Base-by-base conservation (phyloP, 176 grass and related monocot species). In the Microstegium vimineum region DNA sequence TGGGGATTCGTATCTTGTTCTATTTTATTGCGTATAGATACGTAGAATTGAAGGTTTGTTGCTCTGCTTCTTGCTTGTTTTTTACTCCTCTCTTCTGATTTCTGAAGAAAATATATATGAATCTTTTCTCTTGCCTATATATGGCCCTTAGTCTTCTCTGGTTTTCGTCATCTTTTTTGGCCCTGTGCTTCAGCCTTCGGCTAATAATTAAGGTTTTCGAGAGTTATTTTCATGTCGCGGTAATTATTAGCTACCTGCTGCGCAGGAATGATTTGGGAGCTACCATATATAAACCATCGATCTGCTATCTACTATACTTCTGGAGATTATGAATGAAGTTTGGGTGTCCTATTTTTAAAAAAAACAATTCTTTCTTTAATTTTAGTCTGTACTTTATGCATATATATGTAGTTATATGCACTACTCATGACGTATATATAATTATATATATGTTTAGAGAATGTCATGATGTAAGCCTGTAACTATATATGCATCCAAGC, bases 261-360 rank as follows among this genome's bases (percentile, higher is more conserved):
- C 2, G 25, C 22, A 26, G 74, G 65, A 35, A 45, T 78, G 22
- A 34, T 67, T 71, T 82, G 52, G 31, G 8, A 54, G 74, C n/a
- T n/a, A n/a, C n/a, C 33, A 61, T 36, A 76, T 76, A 37, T 47
- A 37, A n/a, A 22, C 25, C 46, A 22, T 12, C n/a, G n/a, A n/a
- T n/a, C n/a, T n/a, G n/a, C 30, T 54, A 7, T 47, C 16, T 74
- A 31, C 18, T 73, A 13, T 38, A 52, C 32, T 66, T 66, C 23
- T 36, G 23, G 10, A 71, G 42, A 60, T 57, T 80, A 71, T 11
- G 66, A 60, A 43, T 71, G 33, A 71, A 77, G 20, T 57, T 35
- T 76, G 67, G 62, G 67, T 63, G 70, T 62, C 40, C 75, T 81
- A n/a, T n/a, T 79, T 38, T 41, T 57, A 56, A 38, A 46, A 70